A percentile compares a stretch with the other conserved stretches of the same genome.
phyloP scores from a whole-genome alignment of 2,329 filamentous ascomycete species.

The Colletotrichum truncatum region DNA sequence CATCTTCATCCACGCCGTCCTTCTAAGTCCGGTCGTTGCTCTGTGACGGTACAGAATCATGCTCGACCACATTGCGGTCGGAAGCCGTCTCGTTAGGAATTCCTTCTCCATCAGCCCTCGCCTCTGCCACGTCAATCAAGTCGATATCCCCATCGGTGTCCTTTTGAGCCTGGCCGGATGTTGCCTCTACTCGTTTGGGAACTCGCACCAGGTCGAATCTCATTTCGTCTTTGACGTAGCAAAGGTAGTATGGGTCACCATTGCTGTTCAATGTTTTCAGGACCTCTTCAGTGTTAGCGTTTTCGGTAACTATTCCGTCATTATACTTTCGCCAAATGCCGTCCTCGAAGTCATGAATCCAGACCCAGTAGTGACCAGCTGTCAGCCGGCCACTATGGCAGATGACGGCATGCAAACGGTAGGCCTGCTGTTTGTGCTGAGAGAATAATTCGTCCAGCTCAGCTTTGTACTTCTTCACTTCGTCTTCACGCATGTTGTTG shows the following conservation, averaged over 20 bases:
- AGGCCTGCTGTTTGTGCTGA: conserved; percentile 72
- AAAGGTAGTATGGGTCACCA: conserved; percentile 85
- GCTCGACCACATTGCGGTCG: background rate
- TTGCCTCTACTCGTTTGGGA: conserved; percentile 42
- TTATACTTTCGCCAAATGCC: conserved; percentile 94
- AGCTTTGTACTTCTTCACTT: conserved; percentile 44
- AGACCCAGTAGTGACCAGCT: conserved; percentile 95
- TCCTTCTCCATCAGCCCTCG: background rate
- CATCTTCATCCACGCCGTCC: background rate
- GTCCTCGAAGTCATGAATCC: conserved; percentile 85
- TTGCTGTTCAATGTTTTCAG: conserved; percentile 72
- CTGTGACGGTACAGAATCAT: background rate
- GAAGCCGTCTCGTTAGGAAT: too few relatives aligned
- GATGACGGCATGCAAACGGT: conserved; percentile 90
- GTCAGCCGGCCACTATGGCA: conserved; percentile 81
- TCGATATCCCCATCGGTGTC: conserved; percentile 24
- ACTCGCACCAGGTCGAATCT: conserved; percentile 63
- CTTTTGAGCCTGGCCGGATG: background rate
- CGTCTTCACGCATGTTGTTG: conserved; percentile 55
- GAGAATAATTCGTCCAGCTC: conserved; percentile 63
- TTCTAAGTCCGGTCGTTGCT: background rate
- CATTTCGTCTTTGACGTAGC: conserved; percentile 78
- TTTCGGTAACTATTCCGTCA: conserved; percentile 80
- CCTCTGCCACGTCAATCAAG: background rate
- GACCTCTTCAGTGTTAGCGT: conserved; percentile 72